Conservation (phyloP, 202 grass and related monocot species). For the Cymbopogon flexuosus region DNA sequence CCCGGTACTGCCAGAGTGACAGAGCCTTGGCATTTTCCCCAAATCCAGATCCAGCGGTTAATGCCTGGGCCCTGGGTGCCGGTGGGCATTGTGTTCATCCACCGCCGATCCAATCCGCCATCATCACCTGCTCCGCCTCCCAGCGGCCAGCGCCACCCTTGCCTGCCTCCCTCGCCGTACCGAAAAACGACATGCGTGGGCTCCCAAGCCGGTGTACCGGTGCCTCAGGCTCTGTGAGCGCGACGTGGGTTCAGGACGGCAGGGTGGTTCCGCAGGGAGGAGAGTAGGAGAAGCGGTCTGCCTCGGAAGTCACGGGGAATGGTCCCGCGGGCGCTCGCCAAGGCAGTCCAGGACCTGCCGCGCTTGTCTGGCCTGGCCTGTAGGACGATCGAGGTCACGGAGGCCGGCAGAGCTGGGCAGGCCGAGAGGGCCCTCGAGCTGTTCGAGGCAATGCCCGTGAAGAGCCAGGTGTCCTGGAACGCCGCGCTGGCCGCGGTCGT, state of each 20-base stretch:
- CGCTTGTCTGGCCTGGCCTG: background rate
- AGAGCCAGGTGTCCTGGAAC: conserved; percentile 66
- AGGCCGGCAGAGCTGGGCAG: conserved; percentile 19
- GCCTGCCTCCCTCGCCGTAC: no score
- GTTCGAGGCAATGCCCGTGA: conserved; percentile 69
- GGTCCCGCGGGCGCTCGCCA: conserved; percentile 22
- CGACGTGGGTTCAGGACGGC: background rate
- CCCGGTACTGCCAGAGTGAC: background rate
- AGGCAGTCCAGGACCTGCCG: background rate
- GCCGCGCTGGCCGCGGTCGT: conserved; percentile 45
- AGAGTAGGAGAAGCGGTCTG: background rate
- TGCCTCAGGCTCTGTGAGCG: background rate
- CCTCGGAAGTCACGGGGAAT: conserved; percentile 13
- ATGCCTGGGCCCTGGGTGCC: background rate
- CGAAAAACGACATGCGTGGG: no score
- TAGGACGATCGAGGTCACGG: conserved; percentile 15
- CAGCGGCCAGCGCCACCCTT: background rate
- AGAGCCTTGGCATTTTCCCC: background rate
- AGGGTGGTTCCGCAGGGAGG: no score
- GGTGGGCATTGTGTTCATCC: background rate
- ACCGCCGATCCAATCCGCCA: background rate
- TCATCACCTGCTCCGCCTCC: background rate
- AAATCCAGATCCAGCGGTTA: background rate
- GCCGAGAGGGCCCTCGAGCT: conserved; percentile 39
- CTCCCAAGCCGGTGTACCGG: no score